Conservation (phyloP, 1,284 basidiomycete genomes). For the Cryptococcus deneoformans region DNA sequence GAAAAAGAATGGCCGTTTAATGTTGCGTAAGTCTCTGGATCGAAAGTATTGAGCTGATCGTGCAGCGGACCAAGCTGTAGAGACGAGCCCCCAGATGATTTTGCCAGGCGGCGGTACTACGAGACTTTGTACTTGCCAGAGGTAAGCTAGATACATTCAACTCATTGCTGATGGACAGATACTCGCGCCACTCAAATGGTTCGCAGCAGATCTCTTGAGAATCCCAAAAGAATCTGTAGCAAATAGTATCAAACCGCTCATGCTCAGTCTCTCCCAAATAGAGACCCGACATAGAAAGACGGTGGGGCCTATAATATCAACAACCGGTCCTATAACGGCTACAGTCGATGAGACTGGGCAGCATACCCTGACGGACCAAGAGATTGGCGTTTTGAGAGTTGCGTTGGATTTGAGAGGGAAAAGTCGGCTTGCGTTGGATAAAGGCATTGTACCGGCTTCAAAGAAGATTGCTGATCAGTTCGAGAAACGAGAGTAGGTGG, state of each 20-base stretch:
- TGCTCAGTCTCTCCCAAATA: slow-evolving; percentile 24
- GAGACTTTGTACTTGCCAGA: slow-evolving; percentile 41
- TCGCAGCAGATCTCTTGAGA: slow-evolving; percentile 25
- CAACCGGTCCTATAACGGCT: neutral
- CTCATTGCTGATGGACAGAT: slow-evolving; percentile 8
- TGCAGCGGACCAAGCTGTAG: slow-evolving; percentile 21
- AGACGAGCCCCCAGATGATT: slow-evolving; percentile 15
- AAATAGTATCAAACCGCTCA: slow-evolving; percentile 11
- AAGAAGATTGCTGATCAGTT: slow-evolving; percentile 31
- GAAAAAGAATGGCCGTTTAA: slow-evolving; percentile 25
- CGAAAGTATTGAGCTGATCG: neutral
- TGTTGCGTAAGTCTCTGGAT: slow-evolving; percentile 23
- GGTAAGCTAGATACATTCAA: slow-evolving; percentile 11
- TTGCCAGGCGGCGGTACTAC: slow-evolving; percentile 28
- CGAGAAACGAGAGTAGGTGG: slow-evolving; percentile 41
- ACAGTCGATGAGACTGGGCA: neutral
- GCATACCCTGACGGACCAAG: slow-evolving; percentile 5
- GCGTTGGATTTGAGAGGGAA: slow-evolving; percentile 22
- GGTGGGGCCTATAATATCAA: slow-evolving; percentile 19
- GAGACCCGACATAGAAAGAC: slow-evolving; percentile 30
- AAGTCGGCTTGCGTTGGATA: slow-evolving; percentile 23
- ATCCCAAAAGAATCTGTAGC: neutral
- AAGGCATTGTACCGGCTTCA: slow-evolving; percentile 13
- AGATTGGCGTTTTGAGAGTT: slow-evolving; percentile 16
- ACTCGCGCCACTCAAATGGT: slow-evolving; percentile 27